These are phyloP conservation scores for Hypoxylon perforatum DNA, from an alignment of 495 filamentous ascomycete genomes.

Conservation along the genomic window DNA sequence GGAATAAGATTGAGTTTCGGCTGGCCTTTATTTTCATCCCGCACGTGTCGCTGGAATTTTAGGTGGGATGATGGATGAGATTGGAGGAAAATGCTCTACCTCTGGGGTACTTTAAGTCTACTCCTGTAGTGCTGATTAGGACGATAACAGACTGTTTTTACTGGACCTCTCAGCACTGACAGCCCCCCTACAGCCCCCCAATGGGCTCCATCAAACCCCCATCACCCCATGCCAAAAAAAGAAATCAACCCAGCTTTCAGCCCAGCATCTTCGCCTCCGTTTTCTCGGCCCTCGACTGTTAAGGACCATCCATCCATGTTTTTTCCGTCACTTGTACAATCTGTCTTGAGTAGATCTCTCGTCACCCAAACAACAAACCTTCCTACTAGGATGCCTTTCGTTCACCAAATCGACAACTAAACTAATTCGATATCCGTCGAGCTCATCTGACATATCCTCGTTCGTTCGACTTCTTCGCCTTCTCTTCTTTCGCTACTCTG, in stretches of 20 bases:
- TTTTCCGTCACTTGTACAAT: constrained; percentile 13
- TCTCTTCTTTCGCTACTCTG: constrained; percentile 26
- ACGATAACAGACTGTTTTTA: constrained; percentile 5
- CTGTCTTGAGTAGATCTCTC: constrained; percentile 26
- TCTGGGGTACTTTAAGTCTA: constrained; percentile 17
- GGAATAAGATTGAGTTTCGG: constrained; percentile 20
- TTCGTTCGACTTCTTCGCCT: constrained; percentile 13
- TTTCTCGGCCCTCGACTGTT: too few species aligned
- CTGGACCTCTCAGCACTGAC: not conserved
- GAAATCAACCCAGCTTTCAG: constrained; percentile 30
- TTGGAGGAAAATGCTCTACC: constrained; percentile 14
- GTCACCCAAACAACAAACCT: constrained; percentile 13
- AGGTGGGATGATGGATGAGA: constrained; percentile 12
- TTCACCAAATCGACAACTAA: constrained; percentile 17
- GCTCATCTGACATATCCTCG: not conserved
- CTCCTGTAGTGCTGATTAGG: constrained; percentile 23
- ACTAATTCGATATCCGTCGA: not conserved
- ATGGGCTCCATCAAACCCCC: not conserved
- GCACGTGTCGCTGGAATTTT: not conserved
- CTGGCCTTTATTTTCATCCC: constrained; percentile 14
- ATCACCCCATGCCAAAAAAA: constrained; percentile 33
- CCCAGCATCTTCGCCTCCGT: constrained; percentile 26
- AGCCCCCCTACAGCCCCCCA: not conserved
- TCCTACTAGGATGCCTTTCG: constrained; percentile 26
- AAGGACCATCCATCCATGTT: not conserved